Conservation (phyloP, 768 basidiomycete species). For the Mycena sanguinolenta region DNA sequence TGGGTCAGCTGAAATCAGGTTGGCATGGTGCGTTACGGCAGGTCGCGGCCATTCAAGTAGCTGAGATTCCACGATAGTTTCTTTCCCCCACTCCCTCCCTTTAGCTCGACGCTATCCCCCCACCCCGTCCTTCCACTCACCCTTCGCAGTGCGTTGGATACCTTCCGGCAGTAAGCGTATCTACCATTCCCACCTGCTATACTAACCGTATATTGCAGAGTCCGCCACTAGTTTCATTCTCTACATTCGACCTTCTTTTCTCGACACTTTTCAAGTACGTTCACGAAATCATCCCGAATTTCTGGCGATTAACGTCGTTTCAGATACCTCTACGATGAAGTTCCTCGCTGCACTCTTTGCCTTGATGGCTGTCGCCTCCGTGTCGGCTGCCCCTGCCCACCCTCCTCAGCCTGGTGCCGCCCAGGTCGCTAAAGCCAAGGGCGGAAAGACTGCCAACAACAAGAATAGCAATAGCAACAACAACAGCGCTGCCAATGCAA, state of each 20-base stretch:
- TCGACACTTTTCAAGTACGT: slow-evolving; percentile 27
- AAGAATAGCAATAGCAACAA: too few species aligned
- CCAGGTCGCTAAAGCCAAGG: not conserved
- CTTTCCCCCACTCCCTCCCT: slow-evolving; percentile 12
- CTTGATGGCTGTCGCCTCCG: slow-evolving; percentile 33
- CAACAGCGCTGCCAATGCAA: too few species aligned
- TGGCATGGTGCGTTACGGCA: slow-evolving; percentile 18
- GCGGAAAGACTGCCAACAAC: too few species aligned
- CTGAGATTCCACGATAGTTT: not conserved
- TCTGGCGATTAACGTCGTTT: not conserved
- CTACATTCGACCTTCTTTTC: slow-evolving; percentile 28
- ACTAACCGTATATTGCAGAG: not conserved
- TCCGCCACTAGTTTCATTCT: slow-evolving; percentile 16
- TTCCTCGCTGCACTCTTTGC: slow-evolving; percentile 24
- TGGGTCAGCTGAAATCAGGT: slow-evolving; percentile 1
- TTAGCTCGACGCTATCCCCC: slow-evolving; percentile 29
- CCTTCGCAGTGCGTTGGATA: slow-evolving; percentile 35
- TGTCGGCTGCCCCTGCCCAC: slow-evolving; percentile 17
- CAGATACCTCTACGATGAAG: slow-evolving; percentile 34
- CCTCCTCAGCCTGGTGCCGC: not conserved
- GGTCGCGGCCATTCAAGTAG: slow-evolving; percentile 16
- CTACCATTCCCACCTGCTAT: not conserved
- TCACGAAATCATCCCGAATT: not conserved
- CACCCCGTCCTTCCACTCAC: slow-evolving; percentile 24
- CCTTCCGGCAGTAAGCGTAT: slow-evolving; percentile 18